A percentile compares a stretch with the other conserved stretches of the same genome.
Conservation (phyloP, 768 basidiomycete species). For the Leccinum uliginosum region DNA sequence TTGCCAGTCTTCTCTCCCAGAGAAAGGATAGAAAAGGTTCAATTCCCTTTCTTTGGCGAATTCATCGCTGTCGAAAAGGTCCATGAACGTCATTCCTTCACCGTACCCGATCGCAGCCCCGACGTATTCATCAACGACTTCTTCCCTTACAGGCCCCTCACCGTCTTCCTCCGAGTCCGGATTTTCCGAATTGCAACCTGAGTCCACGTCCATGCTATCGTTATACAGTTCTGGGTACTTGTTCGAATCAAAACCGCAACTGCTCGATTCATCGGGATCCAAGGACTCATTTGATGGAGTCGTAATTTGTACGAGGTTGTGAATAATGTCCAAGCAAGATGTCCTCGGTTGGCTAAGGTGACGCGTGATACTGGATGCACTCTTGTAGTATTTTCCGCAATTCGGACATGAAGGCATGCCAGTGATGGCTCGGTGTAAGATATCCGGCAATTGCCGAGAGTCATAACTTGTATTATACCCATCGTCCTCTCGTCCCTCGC, state of each 20-base stretch:
- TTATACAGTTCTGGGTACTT: background rate
- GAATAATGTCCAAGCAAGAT: background rate
- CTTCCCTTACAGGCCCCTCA: no score
- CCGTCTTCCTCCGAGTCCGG: background rate
- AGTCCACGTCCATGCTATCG: no score
- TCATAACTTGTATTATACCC: no score
- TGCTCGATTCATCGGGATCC: background rate
- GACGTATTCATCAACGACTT: background rate
- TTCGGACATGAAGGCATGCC: background rate
- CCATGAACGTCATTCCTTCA: no score
- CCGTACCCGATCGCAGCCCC: no score
- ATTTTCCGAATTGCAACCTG: background rate
- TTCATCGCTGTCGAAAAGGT: no score
- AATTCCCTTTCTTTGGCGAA: background rate
- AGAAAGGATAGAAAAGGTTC: background rate
- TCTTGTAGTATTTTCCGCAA: background rate
- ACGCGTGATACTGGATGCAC: background rate
- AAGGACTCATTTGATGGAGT: background rate
- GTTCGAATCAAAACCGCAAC: background rate
- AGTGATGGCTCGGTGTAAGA: no score
- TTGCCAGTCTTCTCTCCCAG: background rate
- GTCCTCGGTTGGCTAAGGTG: background rate
- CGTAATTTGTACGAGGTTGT: background rate
- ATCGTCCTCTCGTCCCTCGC: no score
- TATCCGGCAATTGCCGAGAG: no score